Evolutionary conservation across 176 grass and related monocot genomes (phyloP), one percentile per base, ranked within the genome.

Genomic region (Calamus simplicifolius): DNA sequence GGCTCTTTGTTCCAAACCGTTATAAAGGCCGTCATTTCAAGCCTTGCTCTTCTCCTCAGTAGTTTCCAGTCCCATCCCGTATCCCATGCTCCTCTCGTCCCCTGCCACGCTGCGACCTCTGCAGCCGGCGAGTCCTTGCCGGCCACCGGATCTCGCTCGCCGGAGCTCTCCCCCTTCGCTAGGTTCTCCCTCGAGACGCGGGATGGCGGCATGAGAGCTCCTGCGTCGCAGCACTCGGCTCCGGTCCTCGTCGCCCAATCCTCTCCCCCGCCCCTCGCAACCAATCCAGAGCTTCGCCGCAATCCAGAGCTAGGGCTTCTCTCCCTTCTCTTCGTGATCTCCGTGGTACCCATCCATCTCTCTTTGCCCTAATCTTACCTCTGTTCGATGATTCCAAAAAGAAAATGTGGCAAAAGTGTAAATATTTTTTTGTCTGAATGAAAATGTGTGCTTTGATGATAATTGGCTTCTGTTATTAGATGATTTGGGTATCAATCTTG

Each of bases 291-390:
- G 54, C 30, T 57, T 13, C 54, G 54, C 30, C 67, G 67, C 18
- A 18, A 69, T 30, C 31, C 67, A 8, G 54, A 48, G 4, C 4
- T 69, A 18, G 67, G 67, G 18, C 19, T 69, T 29, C 18, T 57
- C 52, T 31, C 67, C 30, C 19, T 69, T 19, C 53, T 69, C 4
- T 69, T 69, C 67, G 53, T 57, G 27, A 4, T 58, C 7, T 69
- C 54, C 1, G 6, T 48, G 54, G 67, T 69, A 69, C 35, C 35
- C 35, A 43, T 43, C 8, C 1, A 43, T 10, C 8, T 43, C 35
- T 43, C 35, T 43, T 43, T 43, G 7, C 35, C 35, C 35, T 43
- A 43, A 43, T 43, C 8, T 43, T 43, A 3, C 35, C 2, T 13
- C 35, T 43, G 7, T 13, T 43, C 35, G 35, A 43, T 13, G 10